These are phyloP conservation scores for Trametes elegans DNA, from an alignment of 768 basidiomycete genomes.

Conservation along the genomic window DNA sequence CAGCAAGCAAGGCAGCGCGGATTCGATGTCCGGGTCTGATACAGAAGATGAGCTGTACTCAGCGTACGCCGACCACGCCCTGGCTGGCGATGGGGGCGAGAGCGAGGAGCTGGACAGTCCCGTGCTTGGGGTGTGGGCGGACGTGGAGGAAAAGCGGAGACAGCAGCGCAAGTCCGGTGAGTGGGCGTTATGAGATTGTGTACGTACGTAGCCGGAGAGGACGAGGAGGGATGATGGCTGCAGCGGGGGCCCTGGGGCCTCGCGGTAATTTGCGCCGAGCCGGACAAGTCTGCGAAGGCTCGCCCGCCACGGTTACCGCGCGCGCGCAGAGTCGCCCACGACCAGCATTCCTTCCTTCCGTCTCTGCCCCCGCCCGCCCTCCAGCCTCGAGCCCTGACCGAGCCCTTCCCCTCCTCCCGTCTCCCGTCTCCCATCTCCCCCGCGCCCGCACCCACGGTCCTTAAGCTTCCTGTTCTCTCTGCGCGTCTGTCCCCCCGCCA, in stretches of 20 bases:
- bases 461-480: slow-evolving; percentile 22
- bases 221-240: neutral
- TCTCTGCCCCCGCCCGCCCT: slow-evolving; percentile 11
- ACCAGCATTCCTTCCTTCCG: slow-evolving; percentile 20
- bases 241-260: neutral
- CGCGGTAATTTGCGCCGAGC: slow-evolving; percentile 5
- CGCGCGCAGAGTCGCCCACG: neutral
- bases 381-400: too few relatives aligned
- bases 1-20: slow-evolving; percentile 7
- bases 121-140: slow-evolving; percentile 16
- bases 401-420: slow-evolving; percentile 8
- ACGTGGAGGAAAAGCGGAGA: slow-evolving; percentile 6
- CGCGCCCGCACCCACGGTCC: slow-evolving; percentile 6
- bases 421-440: too few relatives aligned
- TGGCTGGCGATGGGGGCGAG: neutral
- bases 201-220: too few relatives aligned
- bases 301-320: slow-evolving; percentile 12
- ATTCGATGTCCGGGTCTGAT: slow-evolving; percentile 11
- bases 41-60: slow-evolving; percentile 17
- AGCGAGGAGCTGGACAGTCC: slow-evolving; percentile 17
- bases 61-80: slow-evolving; percentile 11
- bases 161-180: slow-evolving; percentile 14
- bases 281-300: slow-evolving; percentile 1
- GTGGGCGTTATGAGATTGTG: neutral
- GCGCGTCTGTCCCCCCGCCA: slow-evolving; percentile 15